phyloP scores from a whole-genome alignment of 2,329 filamentous ascomycete genomes.

The Nemania serpens region DNA sequence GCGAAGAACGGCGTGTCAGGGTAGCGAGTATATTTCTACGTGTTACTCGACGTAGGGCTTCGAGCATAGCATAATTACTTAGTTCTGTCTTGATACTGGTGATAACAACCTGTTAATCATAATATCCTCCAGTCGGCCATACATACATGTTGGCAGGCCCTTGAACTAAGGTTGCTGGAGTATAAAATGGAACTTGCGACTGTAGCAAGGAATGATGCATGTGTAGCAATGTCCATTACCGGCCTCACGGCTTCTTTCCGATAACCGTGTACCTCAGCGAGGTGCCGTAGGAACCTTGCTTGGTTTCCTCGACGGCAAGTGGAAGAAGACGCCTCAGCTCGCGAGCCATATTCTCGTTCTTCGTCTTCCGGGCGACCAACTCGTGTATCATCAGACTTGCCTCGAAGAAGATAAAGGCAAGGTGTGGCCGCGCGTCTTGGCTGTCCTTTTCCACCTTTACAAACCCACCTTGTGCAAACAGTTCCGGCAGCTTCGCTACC shows the following conservation, averaged over 20 bases:
- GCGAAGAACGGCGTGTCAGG: too few relatives aligned
- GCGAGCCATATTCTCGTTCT: conserved; percentile 27
- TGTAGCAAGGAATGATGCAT: neutral
- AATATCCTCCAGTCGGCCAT: neutral
- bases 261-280: neutral
- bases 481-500: conserved; percentile 1
- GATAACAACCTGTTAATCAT: neutral
- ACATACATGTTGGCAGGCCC: neutral
- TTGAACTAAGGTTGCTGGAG: neutral
- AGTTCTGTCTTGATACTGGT: too few relatives aligned
- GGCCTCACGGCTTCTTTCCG: neutral
- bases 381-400: conserved; percentile 32
- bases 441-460: conserved; percentile 23
- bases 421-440: conserved; percentile 15
- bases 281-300: neutral
- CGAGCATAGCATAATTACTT: too few relatives aligned
- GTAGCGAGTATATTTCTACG: too few relatives aligned
- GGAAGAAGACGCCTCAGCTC: conserved; percentile 28
- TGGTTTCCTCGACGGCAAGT: neutral
- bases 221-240: neutral
- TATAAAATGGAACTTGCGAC: neutral
- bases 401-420: conserved; percentile 21
- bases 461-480: conserved; percentile 6
- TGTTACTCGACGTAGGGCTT: too few relatives aligned
- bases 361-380: conserved; percentile 31